Conservation (phyloP, 331 rosid species). For the Erythrophleum ivorense region DNA sequence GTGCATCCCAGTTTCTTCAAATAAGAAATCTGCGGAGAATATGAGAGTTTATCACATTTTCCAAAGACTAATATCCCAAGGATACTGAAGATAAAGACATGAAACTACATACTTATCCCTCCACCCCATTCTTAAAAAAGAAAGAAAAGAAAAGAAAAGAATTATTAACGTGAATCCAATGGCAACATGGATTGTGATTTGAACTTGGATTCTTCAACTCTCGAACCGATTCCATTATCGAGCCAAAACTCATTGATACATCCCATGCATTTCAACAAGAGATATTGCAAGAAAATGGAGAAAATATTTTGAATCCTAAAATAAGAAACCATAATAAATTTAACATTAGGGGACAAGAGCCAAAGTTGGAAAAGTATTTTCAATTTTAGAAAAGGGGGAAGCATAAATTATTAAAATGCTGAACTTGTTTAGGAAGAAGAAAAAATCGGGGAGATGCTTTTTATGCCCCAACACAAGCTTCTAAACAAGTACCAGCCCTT, state of each 20-base stretch:
- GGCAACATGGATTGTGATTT: neutral
- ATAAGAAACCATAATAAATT: too few species aligned
- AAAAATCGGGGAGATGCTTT: neutral
- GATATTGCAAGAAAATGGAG: too few species aligned
- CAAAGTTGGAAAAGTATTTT: neutral
- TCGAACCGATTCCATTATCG: neutral
- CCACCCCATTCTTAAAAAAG: neutral
- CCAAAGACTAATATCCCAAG: neutral
- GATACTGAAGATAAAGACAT: neutral
- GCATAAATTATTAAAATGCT: neutral
- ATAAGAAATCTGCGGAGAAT: constrained; percentile 71
- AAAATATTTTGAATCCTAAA: too few species aligned
- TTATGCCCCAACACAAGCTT: neutral
- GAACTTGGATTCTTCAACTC: neutral
- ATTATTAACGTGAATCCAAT: too few species aligned
- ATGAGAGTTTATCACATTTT: constrained; percentile 1
- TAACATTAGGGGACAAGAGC: neutral
- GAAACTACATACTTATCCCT: neutral
- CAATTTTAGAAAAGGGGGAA: neutral
- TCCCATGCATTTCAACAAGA: neutral
- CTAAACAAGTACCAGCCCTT: too few species aligned
- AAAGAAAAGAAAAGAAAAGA: too few species aligned
- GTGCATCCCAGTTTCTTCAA: constrained; percentile 90
- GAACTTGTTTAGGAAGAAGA: neutral
- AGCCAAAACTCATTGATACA: neutral